These are phyloP conservation scores for Cornus florida DNA, from an alignment of 148 eudicot genomes.

Conservation along the genomic window DNA sequence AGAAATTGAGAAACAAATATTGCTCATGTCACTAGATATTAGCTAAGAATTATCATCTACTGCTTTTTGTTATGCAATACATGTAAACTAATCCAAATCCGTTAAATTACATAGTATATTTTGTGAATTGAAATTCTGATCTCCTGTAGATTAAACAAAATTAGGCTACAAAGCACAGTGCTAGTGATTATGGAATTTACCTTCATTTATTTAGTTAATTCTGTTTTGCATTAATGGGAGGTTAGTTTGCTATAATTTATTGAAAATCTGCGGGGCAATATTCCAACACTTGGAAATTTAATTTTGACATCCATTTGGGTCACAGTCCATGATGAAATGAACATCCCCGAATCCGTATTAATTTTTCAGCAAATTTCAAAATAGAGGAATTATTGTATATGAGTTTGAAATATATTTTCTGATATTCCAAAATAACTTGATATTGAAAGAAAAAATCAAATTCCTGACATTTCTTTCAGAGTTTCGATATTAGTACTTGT, in stretches of 20 bases:
- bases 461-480: neutral
- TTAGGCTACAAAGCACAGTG: neutral
- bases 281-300: neutral
- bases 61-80: neutral
- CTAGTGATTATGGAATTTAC: neutral
- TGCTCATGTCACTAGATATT: neutral
- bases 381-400: neutral
- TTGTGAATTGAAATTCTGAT: neutral
- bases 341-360: neutral
- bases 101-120: too few relatives aligned
- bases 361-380: too few relatives aligned
- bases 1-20: too few relatives aligned
- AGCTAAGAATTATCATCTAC: too few relatives aligned
- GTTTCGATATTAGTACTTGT: too few relatives aligned
- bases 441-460: too few relatives aligned
- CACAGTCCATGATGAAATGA: neutral
- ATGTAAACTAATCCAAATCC: neutral
- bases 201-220: neutral
- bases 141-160: neutral
- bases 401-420: too few relatives aligned
- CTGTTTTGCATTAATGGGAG: neutral
- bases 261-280: neutral
- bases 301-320: neutral
- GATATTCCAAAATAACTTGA: too few relatives aligned
- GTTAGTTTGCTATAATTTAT: neutral